These are phyloP conservation scores for Botrytis aclada DNA, from an alignment of 2,329 filamentous ascomycete genomes.

Conservation along the genomic window DNA sequence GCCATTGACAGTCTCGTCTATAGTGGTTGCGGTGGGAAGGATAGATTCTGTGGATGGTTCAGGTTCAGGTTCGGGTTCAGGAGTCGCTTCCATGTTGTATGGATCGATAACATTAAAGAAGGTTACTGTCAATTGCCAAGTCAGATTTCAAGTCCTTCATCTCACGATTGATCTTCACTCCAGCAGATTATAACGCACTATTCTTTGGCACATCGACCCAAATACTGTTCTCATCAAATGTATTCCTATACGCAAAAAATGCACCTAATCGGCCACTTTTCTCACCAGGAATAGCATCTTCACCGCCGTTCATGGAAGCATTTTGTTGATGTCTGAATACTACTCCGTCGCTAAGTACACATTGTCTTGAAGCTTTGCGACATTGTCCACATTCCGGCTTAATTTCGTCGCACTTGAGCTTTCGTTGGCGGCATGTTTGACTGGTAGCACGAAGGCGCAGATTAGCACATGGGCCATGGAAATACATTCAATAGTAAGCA, in stretches of 20 bases:
- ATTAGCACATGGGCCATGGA: conserved; percentile 16
- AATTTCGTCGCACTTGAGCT: conserved; percentile 64
- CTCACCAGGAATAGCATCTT: conserved; percentile 38
- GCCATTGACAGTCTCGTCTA: conserved; percentile 29
- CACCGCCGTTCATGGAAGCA: conserved; percentile 60
- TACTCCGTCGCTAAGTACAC: conserved; percentile 58
- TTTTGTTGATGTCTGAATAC: conserved; percentile 68
- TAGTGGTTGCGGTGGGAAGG: conserved; percentile 22
- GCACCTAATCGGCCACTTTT: conserved; percentile 47
- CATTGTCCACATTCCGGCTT: conserved; percentile 61
- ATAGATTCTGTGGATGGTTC: conserved; percentile 30
- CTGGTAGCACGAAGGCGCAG: conserved; percentile 32
- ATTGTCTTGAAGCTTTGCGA: conserved; percentile 55
- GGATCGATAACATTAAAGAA: conserved; percentile 62
- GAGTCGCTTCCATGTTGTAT: conserved; percentile 50
- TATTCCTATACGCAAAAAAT: conserved; percentile 66
- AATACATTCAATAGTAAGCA: not conserved
- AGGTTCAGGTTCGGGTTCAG: conserved; percentile 41
- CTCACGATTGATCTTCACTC: not conserved
- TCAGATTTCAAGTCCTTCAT: conserved; percentile 29
- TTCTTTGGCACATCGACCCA: conserved; percentile 62
- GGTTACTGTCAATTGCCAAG: conserved; percentile 43
- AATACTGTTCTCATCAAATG: conserved; percentile 57
- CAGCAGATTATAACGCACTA: conserved; percentile 39
- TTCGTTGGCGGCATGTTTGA: conserved; percentile 56